Percentiles rank a stretch among this genome's conserved stretches.
Evolutionary conservation across 805 yeast species (phyloP).

Genomic region (Metschnikowia picachoensis): DNA sequence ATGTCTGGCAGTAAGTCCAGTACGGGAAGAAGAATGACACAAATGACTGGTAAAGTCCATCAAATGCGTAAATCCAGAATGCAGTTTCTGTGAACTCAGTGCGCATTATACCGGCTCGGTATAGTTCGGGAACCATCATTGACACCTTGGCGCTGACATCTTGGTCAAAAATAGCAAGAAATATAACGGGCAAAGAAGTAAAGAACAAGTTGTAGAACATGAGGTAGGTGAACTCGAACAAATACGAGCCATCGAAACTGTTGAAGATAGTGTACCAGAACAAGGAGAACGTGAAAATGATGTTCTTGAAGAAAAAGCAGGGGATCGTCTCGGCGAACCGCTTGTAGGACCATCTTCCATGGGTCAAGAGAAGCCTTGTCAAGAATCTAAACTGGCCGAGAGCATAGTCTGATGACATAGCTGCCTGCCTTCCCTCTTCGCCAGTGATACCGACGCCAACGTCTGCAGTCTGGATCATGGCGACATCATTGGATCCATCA

Average conservation of each 20-base stretch:
- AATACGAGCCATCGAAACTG: constrained; percentile 70
- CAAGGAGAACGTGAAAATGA: constrained; percentile 65
- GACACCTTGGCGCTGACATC: constrained; percentile 67
- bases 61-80: constrained; percentile 60
- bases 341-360: constrained; percentile 81
- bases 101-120: constrained; percentile 63
- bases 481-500: constrained; percentile 84
- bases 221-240: constrained; percentile 73
- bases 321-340: constrained; percentile 76
- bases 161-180: constrained; percentile 70
- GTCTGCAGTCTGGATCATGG: constrained; percentile 84
- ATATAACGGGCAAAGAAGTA: constrained; percentile 74
- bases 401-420: constrained; percentile 81
- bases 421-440: constrained; percentile 84
- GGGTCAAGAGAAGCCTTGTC: constrained; percentile 62
- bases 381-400: constrained; percentile 74
- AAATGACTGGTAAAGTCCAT: constrained; percentile 70
- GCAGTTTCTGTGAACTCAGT: constrained; percentile 57
- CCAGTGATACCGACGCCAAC: constrained; percentile 87
- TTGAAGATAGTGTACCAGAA: constrained; percentile 74
- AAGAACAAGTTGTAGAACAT: constrained; percentile 79
- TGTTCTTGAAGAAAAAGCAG: constrained; percentile 73
- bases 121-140: constrained; percentile 65
- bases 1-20: constrained; percentile 44
- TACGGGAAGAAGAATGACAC: constrained; percentile 68